Evolutionary conservation across 106 monocot species (phyloP), one percentile per base, ranked within the genome.

Genomic region (Narthecium ossifragum): DNA sequence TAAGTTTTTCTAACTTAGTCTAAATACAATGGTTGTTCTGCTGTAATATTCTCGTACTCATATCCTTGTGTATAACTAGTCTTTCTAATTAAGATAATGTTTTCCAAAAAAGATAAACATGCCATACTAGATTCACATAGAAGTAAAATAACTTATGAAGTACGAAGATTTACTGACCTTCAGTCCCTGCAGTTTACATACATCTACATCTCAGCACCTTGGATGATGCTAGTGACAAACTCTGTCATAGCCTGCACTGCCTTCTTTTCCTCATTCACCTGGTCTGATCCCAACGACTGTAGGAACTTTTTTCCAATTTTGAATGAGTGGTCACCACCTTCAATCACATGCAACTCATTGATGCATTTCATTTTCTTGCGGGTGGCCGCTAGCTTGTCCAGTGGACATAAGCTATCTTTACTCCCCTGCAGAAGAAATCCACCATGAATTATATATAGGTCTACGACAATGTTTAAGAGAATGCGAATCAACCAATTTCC

Each of bases 301-400:
- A 80, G 72, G 48, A 62, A 53, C 46, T 68, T 90, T 70, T 96
- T 90, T 15, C 90, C 90, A 17, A 96, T 81, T 50, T 89, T 89
- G 58, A 94, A 80, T 20, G 94, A 94, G 52, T 89, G 94, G 51
- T 94, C 89, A 13, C 94, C 85, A 53, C 86, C 83, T 38, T 78
- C 80, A 39, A 94, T 71, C 8, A 94, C 77, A 72, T 80, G 65
- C 65, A 90, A 29, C 56, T 80, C 82, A 55, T 80, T 94, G 9
- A 14, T 5, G 34, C 80, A 72, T 53, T 70, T 83, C 94, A 94
- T 94, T 54, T 90, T 89, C 70, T 90, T 78, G 20, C 52, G 60
- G 5, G 75, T 78, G 43, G 64, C 39, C 61, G 71, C 76, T 17
- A 94, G 77, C 60, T 78, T 94, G 30, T 78, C 77, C 50, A 80